phyloP scores from a whole-genome alignment of 495 filamentous ascomycete genomes.

The Penicillium robsamsonii region DNA sequence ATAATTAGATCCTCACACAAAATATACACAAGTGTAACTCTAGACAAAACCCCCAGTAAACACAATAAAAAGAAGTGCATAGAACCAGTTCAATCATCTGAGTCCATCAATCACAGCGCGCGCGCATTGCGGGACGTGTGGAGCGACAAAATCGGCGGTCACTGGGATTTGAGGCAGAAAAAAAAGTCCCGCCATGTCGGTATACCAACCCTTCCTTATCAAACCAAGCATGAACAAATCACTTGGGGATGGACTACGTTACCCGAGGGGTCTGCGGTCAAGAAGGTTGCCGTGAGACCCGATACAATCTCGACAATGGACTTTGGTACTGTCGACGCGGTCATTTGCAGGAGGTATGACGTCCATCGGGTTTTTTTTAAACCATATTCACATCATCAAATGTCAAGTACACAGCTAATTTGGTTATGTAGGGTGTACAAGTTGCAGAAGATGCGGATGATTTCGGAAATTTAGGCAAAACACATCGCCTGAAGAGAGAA shows the following conservation, averaged over 20 bases:
- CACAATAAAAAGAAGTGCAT: background rate
- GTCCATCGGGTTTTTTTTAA: background rate
- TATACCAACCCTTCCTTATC: slow-evolving; percentile 14
- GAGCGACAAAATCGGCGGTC: slow-evolving; percentile 16
- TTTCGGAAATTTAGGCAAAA: slow-evolving; percentile 64
- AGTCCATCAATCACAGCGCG: background rate
- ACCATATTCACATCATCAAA: slow-evolving; percentile 4
- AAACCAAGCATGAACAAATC: slow-evolving; percentile 37
- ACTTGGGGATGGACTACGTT: slow-evolving; percentile 52
- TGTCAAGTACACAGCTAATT: slow-evolving; percentile 6
- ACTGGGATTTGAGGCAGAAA: slow-evolving; percentile 19
- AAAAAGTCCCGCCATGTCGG: slow-evolving; percentile 15
- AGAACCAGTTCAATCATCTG: background rate
- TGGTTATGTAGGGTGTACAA: slow-evolving; percentile 39
- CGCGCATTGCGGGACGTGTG: slow-evolving; percentile 7
- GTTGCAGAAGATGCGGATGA: slow-evolving; percentile 75
- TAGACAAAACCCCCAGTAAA: background rate
- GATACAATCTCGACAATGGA: slow-evolving; percentile 63
- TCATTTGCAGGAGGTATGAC: slow-evolving; percentile 58
- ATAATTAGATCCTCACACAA: background rate
- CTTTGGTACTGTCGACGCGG: slow-evolving; percentile 65
- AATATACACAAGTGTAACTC: background rate
- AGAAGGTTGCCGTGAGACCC: slow-evolving; percentile 61
- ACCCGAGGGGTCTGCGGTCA: slow-evolving; percentile 59
- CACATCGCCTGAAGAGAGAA: slow-evolving; percentile 52